Evolutionary conservation across 2,329 filamentous ascomycete genomes (phyloP).

Genomic region (Leptosphaerulina australis): DNA sequence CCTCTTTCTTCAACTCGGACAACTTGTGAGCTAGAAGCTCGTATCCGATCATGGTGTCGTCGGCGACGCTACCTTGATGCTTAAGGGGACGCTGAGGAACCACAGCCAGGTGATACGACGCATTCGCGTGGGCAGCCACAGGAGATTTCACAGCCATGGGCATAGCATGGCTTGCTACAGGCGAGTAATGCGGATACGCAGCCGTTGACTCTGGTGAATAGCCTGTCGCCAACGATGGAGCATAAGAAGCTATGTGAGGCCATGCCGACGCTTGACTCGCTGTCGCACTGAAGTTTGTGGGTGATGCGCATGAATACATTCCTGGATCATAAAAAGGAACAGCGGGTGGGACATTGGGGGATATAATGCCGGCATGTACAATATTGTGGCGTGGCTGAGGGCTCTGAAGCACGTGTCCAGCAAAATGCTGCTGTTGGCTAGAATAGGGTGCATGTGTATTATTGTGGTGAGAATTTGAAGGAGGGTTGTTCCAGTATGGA

Average conservation of each 20-base stretch:
- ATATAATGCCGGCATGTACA: slow-evolving; percentile 35
- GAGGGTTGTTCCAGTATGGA: slow-evolving; percentile 31
- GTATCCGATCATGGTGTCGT: slow-evolving; percentile 45
- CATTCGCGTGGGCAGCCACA: slow-evolving; percentile 28
- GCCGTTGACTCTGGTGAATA: slow-evolving; percentile 36
- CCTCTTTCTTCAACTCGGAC: slow-evolving; percentile 35
- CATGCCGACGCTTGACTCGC: slow-evolving; percentile 29
- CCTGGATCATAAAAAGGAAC: slow-evolving; percentile 40
- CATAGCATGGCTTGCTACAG: slow-evolving; percentile 27
- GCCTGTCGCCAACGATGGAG: slow-evolving; percentile 33
- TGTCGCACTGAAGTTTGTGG: slow-evolving; percentile 27
- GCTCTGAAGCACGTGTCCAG: slow-evolving; percentile 44
- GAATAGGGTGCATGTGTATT: slow-evolving; percentile 38
- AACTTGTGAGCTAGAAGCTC: slow-evolving; percentile 48
- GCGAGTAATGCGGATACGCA: slow-evolving; percentile 34
- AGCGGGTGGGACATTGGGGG: slow-evolving; percentile 30
- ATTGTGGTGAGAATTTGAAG: slow-evolving; percentile 30
- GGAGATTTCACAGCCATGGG: slow-evolving; percentile 33
- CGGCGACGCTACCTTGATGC: slow-evolving; percentile 29
- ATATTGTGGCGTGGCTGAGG: slow-evolving; percentile 45
- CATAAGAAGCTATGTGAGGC: slow-evolving; percentile 31
- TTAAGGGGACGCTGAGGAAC: slow-evolving; percentile 37
- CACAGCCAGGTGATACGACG: slow-evolving; percentile 31
- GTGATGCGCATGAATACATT: slow-evolving; percentile 34
- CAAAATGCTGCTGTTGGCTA: slow-evolving; percentile 39